Evolutionary conservation across 2,329 filamentous ascomycete genomes (phyloP), one percentile per base, ranked within the genome.

Genomic region (Botrytis tulipae): DNA sequence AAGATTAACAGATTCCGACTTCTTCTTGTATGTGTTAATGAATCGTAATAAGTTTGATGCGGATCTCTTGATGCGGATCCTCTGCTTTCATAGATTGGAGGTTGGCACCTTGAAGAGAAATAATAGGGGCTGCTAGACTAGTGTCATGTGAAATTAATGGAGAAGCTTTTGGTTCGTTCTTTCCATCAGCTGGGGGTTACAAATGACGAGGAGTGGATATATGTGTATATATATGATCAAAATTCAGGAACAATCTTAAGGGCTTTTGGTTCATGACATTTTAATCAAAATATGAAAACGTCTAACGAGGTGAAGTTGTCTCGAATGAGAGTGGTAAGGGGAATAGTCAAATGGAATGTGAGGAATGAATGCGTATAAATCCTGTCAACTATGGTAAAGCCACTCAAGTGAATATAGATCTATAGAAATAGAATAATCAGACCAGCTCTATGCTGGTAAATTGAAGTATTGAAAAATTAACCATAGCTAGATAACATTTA

Each of bases 31-130:
- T 44, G 42, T 57, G 51, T 59, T 61, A 61, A 60, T 61, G 68
- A 61, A 70, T 59, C 16, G 51, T 57, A 62, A 70, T 44, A 60
- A 62, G 54, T 70, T 62, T 29, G 35, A 70, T 62, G 68, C 54
- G 54, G 68, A 70, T 70, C 68, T 57, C 60, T 62, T 22, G 35
- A 70, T 62, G 68, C 54, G 54, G 68, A 70, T 70, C 68, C 57
- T 54, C 35, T 42, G 65, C 40, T 68, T 68, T 54, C 46, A 68
- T 37, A 68, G 65, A 54, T 68, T 68, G 16, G 32, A 37, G 61
- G 42, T 65, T 65, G 42, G 44, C 63, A 67, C 44, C 65, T 67
- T 42, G 22, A 42, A 54, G 65, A 54, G 35, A 67, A 57, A 69
- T 40, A 57, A 69, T 69, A 69, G 66, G 66, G 66, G 66, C 66